phyloP scores from a whole-genome alignment of 2,329 filamentous ascomycete genomes.

The Calonectria henricotiae region DNA sequence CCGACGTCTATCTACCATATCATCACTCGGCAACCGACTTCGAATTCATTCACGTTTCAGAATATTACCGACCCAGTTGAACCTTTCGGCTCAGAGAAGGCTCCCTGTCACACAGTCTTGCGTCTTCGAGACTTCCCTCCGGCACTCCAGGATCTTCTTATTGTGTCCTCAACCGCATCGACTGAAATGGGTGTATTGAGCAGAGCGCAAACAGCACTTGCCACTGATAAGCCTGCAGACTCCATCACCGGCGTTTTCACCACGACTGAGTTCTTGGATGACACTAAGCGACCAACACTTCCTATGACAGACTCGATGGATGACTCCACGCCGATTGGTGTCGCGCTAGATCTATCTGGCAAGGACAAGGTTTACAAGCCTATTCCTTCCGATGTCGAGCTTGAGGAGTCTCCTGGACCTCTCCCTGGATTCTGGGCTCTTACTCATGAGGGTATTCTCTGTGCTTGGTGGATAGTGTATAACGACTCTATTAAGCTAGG shows the following conservation, averaged over 20 bases:
- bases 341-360: slow-evolving; percentile 87
- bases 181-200: slow-evolving; percentile 86
- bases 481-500: slow-evolving; percentile 85
- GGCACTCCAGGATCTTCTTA: slow-evolving; percentile 83
- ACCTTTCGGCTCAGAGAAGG: slow-evolving; percentile 77
- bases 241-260: slow-evolving; percentile 80
- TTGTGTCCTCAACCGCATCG: slow-evolving; percentile 86
- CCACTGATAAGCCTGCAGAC: slow-evolving; percentile 72
- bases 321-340: slow-evolving; percentile 85
- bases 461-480: slow-evolving; percentile 94
- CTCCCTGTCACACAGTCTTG: slow-evolving; percentile 84
- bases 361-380: slow-evolving; percentile 85
- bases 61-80: slow-evolving; percentile 83
- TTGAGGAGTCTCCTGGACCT: slow-evolving; percentile 84
- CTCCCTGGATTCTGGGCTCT: slow-evolving; percentile 88
- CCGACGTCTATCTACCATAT: slow-evolving; percentile 84
- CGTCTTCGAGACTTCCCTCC: slow-evolving; percentile 87
- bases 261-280: slow-evolving; percentile 80
- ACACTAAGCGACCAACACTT: slow-evolving; percentile 82
- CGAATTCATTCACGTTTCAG: slow-evolving; percentile 78
- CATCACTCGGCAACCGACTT: slow-evolving; percentile 76
- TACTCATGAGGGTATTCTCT: slow-evolving; percentile 90
- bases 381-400: slow-evolving; percentile 82
- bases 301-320: slow-evolving; percentile 76
- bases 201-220: slow-evolving; percentile 79